Evolutionary conservation across 1,139 yeast genomes (phyloP), one percentile per base, ranked within the genome.

Genomic region (Debaryomyces subglobosus): DNA sequence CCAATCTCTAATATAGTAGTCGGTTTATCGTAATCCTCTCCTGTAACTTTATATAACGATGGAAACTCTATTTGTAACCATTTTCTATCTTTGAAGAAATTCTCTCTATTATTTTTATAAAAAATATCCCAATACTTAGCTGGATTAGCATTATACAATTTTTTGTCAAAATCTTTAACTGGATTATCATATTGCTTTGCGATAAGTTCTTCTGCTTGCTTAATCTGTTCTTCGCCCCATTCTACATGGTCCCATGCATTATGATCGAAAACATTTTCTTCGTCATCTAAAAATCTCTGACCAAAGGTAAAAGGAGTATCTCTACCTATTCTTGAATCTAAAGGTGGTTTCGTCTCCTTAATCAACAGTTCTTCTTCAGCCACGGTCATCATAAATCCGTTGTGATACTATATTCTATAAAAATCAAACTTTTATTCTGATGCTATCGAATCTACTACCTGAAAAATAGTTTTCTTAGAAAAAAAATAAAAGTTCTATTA

Each of bases 191-290:
- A 81, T 64, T 94, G 99, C 55, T 83, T 81, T 12, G 81, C 71
- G 25, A 94, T 87, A 66, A 86, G 82, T 57, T 78, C 84, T 63
- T 88, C 79, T 2, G 97, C 97, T 56, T 86, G 84, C 18, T 74
- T 65, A 25, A 85, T 70, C 64, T 95, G 98, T 58, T 90, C 96
- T 44, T 87, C 91, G 43, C 96, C 98, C 97, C 97, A 92, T 62
- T 91, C 97, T 18, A 91, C 97, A 64, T 95, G 96, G 65, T 94
- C 99, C 86, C 99, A 94, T 0, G 99, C 99, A 66, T 94, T 94
- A 64, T 89, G 96, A 54, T 81, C 81, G 84, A 96, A 94, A 1
- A 95, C 96, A 39, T 90, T 92, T 4, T 86, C 84, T 32, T 84
- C 87, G 43, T 85, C 81, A 5, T 79, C 79, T 51, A 94, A 74